Conservation (phyloP, 805 yeast species). For the Cyberlindnera suaveolens region DNA sequence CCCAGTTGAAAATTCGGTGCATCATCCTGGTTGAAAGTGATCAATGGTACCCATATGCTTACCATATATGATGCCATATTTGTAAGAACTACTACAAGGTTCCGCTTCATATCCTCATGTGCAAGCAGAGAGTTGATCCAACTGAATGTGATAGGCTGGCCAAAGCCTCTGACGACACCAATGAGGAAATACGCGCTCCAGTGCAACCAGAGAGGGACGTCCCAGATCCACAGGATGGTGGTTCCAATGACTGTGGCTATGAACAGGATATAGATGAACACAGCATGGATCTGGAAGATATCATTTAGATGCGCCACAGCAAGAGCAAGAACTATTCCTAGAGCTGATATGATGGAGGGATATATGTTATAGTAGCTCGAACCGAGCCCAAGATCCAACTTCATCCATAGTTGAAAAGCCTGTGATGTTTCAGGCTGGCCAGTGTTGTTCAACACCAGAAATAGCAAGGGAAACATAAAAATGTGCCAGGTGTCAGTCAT, state of each 20-base stretch:
- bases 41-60: slow-evolving; percentile 31
- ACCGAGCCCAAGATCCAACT: slow-evolving; percentile 27
- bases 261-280: background rate
- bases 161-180: slow-evolving; percentile 44
- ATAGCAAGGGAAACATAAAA: slow-evolving; percentile 33
- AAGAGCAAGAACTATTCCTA: slow-evolving; percentile 33
- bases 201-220: slow-evolving; percentile 41
- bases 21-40: slow-evolving; percentile 34
- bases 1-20: slow-evolving; percentile 34
- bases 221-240: slow-evolving; percentile 28
- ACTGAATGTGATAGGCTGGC: slow-evolving; percentile 49
- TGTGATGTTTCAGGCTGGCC: slow-evolving; percentile 31
- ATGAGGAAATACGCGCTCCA: slow-evolving; percentile 45
- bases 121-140: slow-evolving; percentile 48
- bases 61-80: slow-evolving; percentile 38
- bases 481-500: slow-evolving; percentile 44
- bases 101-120: slow-evolving; percentile 28
- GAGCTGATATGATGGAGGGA: slow-evolving; percentile 33
- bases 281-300: slow-evolving; percentile 15
- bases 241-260: background rate
- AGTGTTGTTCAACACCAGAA: slow-evolving; percentile 12
- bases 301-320: slow-evolving; percentile 32
- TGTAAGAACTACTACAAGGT: slow-evolving; percentile 33
- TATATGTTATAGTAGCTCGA: slow-evolving; percentile 32
- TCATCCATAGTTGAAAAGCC: slow-evolving; percentile 41